Percentiles rank a stretch among this genome's conserved stretches.
phyloP scores from a whole-genome alignment of 2,329 filamentous ascomycete species.

The Fusarium floridanum region DNA sequence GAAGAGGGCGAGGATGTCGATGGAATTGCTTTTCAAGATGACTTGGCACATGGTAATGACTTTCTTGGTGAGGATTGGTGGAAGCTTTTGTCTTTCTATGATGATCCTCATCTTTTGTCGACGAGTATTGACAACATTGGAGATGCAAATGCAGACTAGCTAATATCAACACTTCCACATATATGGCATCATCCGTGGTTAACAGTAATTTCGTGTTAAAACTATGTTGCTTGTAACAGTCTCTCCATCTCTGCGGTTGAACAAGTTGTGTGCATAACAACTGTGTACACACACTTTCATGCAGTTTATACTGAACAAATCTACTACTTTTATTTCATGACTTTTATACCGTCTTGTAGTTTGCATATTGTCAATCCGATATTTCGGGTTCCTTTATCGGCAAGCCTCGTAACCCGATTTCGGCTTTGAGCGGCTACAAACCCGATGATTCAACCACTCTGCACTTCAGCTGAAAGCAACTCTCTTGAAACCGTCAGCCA shows the following conservation, averaged over 20 bases:
- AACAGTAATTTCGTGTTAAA: not conserved
- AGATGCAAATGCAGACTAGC: not conserved
- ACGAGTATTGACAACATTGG: slow-evolving; percentile 28
- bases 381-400: not conserved
- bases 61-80: slow-evolving; percentile 42
- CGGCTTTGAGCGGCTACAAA: not conserved
- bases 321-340: not conserved
- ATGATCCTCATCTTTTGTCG: slow-evolving; percentile 44
- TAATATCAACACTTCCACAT: not conserved
- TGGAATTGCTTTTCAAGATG: not conserved
- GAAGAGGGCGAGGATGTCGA: fast-evolving
- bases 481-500: not conserved
- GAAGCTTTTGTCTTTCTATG: slow-evolving; percentile 42
- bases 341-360: not conserved
- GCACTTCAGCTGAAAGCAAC: not conserved
- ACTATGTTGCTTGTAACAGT: not conserved
- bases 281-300: not conserved
- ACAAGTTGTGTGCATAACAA: not conserved
- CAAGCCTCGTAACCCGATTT: not conserved
- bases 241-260: not conserved
- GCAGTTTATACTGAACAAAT: not conserved
- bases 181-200: not conserved
- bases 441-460: not conserved
- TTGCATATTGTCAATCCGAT: not conserved
- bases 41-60: slow-evolving; percentile 6